Evolutionary conservation across 169 alveolate species (phyloP).

Genomic region (Blepharisma undulans): DNA sequence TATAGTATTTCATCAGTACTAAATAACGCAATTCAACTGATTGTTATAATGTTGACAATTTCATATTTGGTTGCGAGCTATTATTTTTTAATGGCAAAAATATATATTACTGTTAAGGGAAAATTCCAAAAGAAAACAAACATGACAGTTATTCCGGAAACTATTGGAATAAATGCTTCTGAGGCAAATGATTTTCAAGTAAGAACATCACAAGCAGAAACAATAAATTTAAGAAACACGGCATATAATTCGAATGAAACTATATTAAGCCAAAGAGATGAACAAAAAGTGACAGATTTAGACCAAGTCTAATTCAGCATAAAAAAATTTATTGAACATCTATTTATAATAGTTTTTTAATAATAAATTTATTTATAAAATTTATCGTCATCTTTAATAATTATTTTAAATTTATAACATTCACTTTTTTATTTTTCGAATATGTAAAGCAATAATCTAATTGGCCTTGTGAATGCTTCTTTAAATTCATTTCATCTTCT

Average conservation of each 20-base stretch:
- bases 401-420: too few species aligned
- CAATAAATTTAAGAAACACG: neutral
- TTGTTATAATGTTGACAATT: neutral
- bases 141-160: neutral
- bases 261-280: neutral
- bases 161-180: neutral
- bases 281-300: neutral
- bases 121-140: too few species aligned
- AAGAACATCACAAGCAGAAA: too few species aligned
- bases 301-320: neutral
- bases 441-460: too few species aligned
- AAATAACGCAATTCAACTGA: neutral
- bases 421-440: too few species aligned
- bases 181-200: neutral
- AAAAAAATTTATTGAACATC: too few species aligned
- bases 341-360: too few species aligned
- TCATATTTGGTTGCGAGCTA: neutral
- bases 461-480: too few species aligned
- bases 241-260: neutral
- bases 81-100: neutral
- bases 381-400: too few species aligned
- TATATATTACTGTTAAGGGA: neutral
- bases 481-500: too few species aligned
- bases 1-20: neutral
- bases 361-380: too few species aligned